Base-by-base conservation (phyloP, 2,329 filamentous ascomycete genomes). In the Pseudogymnoascus sp. region DNA sequence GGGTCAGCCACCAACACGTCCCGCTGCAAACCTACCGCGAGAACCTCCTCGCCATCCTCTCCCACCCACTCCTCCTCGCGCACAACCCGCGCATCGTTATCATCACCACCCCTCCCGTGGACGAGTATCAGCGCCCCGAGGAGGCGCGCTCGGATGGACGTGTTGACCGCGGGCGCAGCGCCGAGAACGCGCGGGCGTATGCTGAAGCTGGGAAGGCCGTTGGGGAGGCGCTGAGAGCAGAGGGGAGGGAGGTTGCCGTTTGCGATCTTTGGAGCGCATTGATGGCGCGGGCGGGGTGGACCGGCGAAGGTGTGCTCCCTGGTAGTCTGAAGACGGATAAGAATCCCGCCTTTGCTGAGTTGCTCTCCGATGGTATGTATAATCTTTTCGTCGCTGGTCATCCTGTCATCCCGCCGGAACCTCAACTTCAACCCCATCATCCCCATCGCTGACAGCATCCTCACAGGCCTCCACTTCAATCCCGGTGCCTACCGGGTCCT, bases 251-350 rank as follows among this genome's bases (percentile, higher is more conserved):
- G 6, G 70, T 93, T 2, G 80, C 85, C 0, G 82, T 93, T 1
- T 78, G 96, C 22, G 91, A 98, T 75, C 81, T 98, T 1, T 96
- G 90, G 85, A 82, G 84, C 65, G 85, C 85, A 0, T 82, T 97
- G 69, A 90, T 96, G 86, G 79, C 84, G 62, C 80, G 84, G 82
- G 93, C 74, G 78, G 84, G 75, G 73, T 50, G 75, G 76, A 24
- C 74, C 75, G 24, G 74, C 85, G 61, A 75, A 87, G 66, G 77
- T 77, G 60, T 85, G 87, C 38, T 64, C 16, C 46, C 61, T 8
- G 63, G 63, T 7, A 40, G 59, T 33, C 10, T 40, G 6, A 59
- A 62, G n/a, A 33, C 37, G 19, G 26, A 19, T 22, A 41, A 43
- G 19, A 59, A 62, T n/a, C 59, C 35, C 4, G 43, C 26, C 16